These are phyloP conservation scores for Quambalaria eucalypti DNA, from an alignment of 1,284 basidiomycete species.

Conservation along the genomic window DNA sequence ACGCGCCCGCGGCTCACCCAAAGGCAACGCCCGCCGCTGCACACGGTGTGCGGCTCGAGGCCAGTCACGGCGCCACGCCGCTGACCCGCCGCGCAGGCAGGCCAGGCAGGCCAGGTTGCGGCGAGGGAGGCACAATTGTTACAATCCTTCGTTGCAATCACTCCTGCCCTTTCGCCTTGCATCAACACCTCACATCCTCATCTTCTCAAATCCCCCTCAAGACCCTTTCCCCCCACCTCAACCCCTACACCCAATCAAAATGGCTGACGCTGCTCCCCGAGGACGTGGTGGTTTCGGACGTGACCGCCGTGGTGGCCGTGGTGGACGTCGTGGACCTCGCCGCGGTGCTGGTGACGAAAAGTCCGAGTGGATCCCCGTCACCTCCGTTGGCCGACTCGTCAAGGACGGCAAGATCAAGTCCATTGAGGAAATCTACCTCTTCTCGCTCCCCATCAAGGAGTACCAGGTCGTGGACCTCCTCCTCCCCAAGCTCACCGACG, in stretches of 20 bases:
- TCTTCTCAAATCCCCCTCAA: not conserved
- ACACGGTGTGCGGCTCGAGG: too few species aligned
- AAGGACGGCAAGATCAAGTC: constrained; percentile 99
- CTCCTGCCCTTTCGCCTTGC: not conserved
- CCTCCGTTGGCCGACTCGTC: constrained; percentile 96
- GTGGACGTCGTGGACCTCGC: constrained; percentile 73
- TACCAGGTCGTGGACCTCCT: constrained; percentile 46
- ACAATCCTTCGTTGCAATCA: not conserved
- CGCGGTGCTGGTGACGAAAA: constrained; percentile 98
- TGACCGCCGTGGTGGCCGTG: constrained; percentile 63
- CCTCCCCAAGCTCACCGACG: constrained; percentile 54
- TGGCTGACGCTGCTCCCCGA: constrained; percentile 49
- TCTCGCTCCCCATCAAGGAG: constrained; percentile 72
- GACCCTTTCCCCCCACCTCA: not conserved
- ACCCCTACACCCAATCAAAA: constrained; percentile 19
- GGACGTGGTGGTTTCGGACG: constrained; percentile 53
- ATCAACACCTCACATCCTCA: not conserved
- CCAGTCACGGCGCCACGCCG: too few species aligned
- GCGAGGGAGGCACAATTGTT: too few species aligned
- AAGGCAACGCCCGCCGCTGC: too few species aligned
- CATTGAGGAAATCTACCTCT: constrained; percentile 99
- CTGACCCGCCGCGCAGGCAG: not conserved
- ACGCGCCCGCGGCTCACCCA: too few species aligned
- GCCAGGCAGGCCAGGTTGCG: not conserved
- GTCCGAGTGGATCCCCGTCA: constrained; percentile 84